Evolutionary conservation across 1,284 basidiomycete species (phyloP), one percentile per base, ranked within the genome.

Genomic region (Apiotrichum akiyoshidainum): DNA sequence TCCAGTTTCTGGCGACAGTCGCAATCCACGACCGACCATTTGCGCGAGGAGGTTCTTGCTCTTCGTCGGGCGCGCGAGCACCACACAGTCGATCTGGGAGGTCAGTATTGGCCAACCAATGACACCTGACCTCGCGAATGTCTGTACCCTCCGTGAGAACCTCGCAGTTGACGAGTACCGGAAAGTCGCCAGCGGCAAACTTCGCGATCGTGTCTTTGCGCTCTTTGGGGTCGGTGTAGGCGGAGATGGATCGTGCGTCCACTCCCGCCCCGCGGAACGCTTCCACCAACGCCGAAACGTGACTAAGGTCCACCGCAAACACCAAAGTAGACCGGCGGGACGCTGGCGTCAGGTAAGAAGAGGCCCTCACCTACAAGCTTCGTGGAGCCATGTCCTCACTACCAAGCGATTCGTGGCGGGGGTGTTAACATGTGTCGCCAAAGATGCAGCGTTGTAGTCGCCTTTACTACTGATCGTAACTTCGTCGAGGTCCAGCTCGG

Each of bases 91-190:
- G 55, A 97, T 90, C 68, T 75, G 42, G 0, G 8, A n/a, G 34
- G 46, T 46, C 21, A 46, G 26, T n/a, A 11, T 12, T 7, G 37
- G 37, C 14, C 2, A 37, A 50, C 26, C n/a, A 53, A 13, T 37
- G 34, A 42, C 44, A 10, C 12, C 74, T 53, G 49, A 76, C 75
- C 59, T 90, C 90, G 0, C 90, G 90, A 51, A 94, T 90, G 76
- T 93, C 91, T 9, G 90, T 84, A 1, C 92, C 92, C 79, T 96
- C 93, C 0, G 92, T 94, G 64, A 98, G 80, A 53, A 98, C 89
- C 26, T 91, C 88, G 72, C 94, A 98, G 71, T 98, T 98, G 53
- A 98, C 78, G 39, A 99, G 80, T 0, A 99, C 90, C 5, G 93
- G 91, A 68, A 87, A 97, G 54, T 82, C 74, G 9, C 88, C 87